Conservation (phyloP, 495 filamentous ascomycete species). For the Diplogelasinospora grovesii region DNA sequence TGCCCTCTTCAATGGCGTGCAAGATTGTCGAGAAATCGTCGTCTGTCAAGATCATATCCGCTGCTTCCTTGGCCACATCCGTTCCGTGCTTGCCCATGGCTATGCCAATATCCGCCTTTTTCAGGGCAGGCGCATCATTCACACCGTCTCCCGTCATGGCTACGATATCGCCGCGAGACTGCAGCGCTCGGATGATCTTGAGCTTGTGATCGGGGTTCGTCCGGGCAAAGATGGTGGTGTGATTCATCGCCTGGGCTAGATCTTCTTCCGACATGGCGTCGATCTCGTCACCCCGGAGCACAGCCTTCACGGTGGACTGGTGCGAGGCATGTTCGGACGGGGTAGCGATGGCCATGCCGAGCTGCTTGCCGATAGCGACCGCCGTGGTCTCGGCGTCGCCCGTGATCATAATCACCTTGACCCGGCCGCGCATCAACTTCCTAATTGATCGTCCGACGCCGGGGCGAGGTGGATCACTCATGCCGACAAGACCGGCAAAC, state of each 20-base stretch:
- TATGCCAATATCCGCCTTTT: constrained; percentile 96
- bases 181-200: constrained; percentile 89
- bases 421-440: constrained; percentile 84
- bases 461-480: constrained; percentile 91
- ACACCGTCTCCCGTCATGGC: constrained; percentile 99
- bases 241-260: constrained; percentile 72
- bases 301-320: constrained; percentile 53
- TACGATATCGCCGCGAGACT: constrained; percentile 90
- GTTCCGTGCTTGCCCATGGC: constrained; percentile 94
- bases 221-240: constrained; percentile 88
- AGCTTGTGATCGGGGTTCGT: constrained; percentile 97
- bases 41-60: constrained; percentile 99
- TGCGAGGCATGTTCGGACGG: constrained; percentile 37
- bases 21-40: constrained; percentile 98
- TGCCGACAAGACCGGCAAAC: constrained; percentile 89
- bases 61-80: constrained; percentile 96
- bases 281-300: constrained; percentile 82
- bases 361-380: constrained; percentile 82
- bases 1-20: constrained; percentile 94
- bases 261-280: constrained; percentile 83
- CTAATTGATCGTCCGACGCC: constrained; percentile 86
- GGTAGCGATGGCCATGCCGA: constrained; percentile 72
- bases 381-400: constrained; percentile 93
- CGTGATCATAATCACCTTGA: constrained; percentile 98
- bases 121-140: constrained; percentile 93